Evolutionary conservation across 805 yeast genomes (phyloP), one percentile per base, ranked within the genome.

Genomic region (Scheffersomyces coipomensis): DNA sequence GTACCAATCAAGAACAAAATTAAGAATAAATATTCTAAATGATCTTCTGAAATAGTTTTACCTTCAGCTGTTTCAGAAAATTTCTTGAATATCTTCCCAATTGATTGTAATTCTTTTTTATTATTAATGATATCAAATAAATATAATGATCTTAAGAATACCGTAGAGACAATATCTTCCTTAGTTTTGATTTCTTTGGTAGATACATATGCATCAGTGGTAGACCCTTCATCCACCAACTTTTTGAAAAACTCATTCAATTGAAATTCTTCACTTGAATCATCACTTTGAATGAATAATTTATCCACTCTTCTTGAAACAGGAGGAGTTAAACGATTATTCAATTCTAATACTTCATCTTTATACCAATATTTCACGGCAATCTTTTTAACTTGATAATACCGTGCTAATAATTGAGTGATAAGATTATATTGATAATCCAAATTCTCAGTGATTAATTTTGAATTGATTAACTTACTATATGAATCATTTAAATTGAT

Each of bases 331-430:
- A 75, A 51, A 49, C 83, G 72, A 48, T 76, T 81, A 15, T 71
- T 72, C 21, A 84, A 55, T 37, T 71, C 73, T 18, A 62, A 48
- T 38, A 31, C 51, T 42, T 65, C 56, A 46, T 79, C 73, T 33
- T 59, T 57, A 64, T 69, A 83, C 83, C 85, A 83, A 43, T 65
- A 76, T 13, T 64, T 57, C 19, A 75, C 76, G 32, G 71, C 64
- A 27, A 87, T 71, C 40, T 75, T 79, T 55, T 83, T 85, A 43
- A 77, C 83, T 56, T 90, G 97, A 58, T 81, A 88, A 62, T 87
- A 91, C 56, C 98, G 81, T 46, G 88, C 83, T 50, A 89, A 73
- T 19, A 83, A 76, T 48, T 79, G 81, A 12, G 95, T 79, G 17
- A 90, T 62, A 36, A 87, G 64, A 46, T 83, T 83, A 40, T 87